A percentile compares a stretch with the other conserved stretches of the same genome.
These are phyloP conservation scores for Lentinula novae-zelandiae DNA, from an alignment of 1,284 basidiomycete genomes.

Conservation along the genomic window DNA sequence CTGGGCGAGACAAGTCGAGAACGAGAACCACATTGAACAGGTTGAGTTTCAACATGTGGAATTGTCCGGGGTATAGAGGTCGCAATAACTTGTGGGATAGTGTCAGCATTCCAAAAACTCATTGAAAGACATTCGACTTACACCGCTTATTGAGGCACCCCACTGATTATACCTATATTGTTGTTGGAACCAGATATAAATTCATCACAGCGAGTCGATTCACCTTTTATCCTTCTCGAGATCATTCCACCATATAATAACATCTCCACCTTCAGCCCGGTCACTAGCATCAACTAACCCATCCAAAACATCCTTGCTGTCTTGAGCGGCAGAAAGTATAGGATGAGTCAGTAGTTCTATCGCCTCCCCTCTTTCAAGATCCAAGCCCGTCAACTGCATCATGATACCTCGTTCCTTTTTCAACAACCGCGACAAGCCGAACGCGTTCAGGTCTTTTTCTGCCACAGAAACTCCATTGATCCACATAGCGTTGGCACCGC, in stretches of 20 bases:
- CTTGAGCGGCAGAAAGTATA: slow-evolving; percentile 47
- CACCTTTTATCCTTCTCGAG: slow-evolving; percentile 79
- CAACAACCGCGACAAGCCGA: slow-evolving; percentile 66
- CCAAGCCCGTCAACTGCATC: slow-evolving; percentile 54
- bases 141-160: slow-evolving; percentile 46
- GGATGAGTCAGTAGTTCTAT: slow-evolving; percentile 70
- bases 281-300: slow-evolving; percentile 88
- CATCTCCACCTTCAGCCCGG: slow-evolving; percentile 69
- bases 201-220: slow-evolving; percentile 15
- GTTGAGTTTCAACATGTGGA: slow-evolving; percentile 71
- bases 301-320: slow-evolving; percentile 51
- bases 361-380: slow-evolving; percentile 61
- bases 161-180: slow-evolving; percentile 48
- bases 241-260: slow-evolving; percentile 88
- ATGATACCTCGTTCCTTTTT: slow-evolving; percentile 74
- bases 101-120: neutral
- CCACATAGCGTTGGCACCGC: slow-evolving; percentile 64
- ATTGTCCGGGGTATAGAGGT: slow-evolving; percentile 71
- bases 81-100: slow-evolving; percentile 55
- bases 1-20: slow-evolving; percentile 69
- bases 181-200: neutral
- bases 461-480: slow-evolving; percentile 71
- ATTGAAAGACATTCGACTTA: slow-evolving; percentile 26
- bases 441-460: slow-evolving; percentile 67
- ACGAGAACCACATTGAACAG: slow-evolving; percentile 79